Conservation (phyloP, 1,139 yeast species). For the Scheffersomyces insectosa region DNA sequence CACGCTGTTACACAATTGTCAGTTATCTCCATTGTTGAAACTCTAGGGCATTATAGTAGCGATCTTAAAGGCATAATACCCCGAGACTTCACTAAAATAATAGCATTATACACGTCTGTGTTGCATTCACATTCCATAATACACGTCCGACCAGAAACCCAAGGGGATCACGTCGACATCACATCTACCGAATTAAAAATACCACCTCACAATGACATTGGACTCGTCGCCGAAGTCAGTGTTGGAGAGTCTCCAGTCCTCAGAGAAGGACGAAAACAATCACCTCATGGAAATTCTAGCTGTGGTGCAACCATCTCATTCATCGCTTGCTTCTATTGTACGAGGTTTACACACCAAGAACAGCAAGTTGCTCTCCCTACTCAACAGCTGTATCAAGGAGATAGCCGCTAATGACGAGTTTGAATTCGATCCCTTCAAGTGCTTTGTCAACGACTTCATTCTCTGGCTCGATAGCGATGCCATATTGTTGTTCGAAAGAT, state of each 20-base stretch:
- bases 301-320: slow-evolving; percentile 30
- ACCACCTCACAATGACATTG: too few relatives aligned
- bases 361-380: slow-evolving; percentile 27
- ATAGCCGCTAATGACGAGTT: slow-evolving; percentile 10
- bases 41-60: too few relatives aligned
- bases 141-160: too few relatives aligned
- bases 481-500: slow-evolving; percentile 35
- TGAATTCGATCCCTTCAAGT: slow-evolving; percentile 30
- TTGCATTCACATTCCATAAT: too few relatives aligned
- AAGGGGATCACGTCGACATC: too few relatives aligned
- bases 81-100: too few relatives aligned
- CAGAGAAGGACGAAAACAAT: slow-evolving; percentile 31
- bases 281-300: slow-evolving; percentile 39
- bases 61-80: too few relatives aligned
- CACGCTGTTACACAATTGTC: too few relatives aligned
- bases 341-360: slow-evolving; percentile 47
- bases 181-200: too few relatives aligned
- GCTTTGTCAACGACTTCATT: slow-evolving; percentile 41
- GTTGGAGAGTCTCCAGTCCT: slow-evolving; percentile 1
- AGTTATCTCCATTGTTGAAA: too few relatives aligned
- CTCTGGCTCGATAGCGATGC: slow-evolving; percentile 40
- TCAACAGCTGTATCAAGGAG: slow-evolving; percentile 19
- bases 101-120: too few relatives aligned
- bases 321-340: slow-evolving; percentile 33
- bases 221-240: neutral